These are phyloP conservation scores for Mucor velutinosus DNA, from an alignment of 371 early-diverging fungal genomes.

Conservation along the genomic window DNA sequence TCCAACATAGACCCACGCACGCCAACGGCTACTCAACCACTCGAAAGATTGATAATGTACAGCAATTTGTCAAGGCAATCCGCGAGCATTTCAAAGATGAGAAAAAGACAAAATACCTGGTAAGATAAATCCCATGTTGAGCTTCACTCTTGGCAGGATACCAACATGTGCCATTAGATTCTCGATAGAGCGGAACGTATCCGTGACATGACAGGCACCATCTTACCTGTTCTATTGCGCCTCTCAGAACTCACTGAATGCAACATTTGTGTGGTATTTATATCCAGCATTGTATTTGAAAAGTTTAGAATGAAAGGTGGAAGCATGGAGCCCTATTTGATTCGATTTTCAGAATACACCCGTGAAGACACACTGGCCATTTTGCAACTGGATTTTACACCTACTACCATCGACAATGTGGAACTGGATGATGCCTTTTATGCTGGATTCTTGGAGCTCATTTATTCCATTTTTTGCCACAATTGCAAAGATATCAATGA, in stretches of 20 bases:
- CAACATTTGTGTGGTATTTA: constrained; percentile 72
- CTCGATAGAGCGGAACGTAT: constrained; percentile 85
- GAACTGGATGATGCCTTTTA: constrained; percentile 66
- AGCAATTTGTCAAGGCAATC: constrained; percentile 66
- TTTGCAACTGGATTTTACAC: constrained; percentile 68
- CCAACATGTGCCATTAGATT: constrained; percentile 35
- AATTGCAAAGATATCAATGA: constrained; percentile 86
- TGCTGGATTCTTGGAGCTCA: constrained; percentile 64
- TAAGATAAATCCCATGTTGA: constrained; percentile 7
- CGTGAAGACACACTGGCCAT: constrained; percentile 72
- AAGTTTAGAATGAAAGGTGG: constrained; percentile 74
- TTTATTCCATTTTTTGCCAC: constrained; percentile 75
- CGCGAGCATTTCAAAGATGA: constrained; percentile 27
- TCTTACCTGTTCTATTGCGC: constrained; percentile 71
- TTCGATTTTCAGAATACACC: constrained; percentile 76
- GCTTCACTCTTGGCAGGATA: too few relatives aligned
- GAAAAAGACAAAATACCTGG: constrained; percentile 44
- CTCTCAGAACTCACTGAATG: constrained; percentile 67
- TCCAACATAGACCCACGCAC: constrained; percentile 33
- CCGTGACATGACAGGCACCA: constrained; percentile 67
- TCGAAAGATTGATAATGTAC: constrained; percentile 62
- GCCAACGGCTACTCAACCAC: constrained; percentile 24
- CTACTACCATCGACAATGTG: constrained; percentile 17
- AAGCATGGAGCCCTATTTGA: constrained; percentile 62
- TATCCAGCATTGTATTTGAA: constrained; percentile 79